Evolutionary conservation across 1,284 basidiomycete species (phyloP).

Genomic region (Tremellales sp.): DNA sequence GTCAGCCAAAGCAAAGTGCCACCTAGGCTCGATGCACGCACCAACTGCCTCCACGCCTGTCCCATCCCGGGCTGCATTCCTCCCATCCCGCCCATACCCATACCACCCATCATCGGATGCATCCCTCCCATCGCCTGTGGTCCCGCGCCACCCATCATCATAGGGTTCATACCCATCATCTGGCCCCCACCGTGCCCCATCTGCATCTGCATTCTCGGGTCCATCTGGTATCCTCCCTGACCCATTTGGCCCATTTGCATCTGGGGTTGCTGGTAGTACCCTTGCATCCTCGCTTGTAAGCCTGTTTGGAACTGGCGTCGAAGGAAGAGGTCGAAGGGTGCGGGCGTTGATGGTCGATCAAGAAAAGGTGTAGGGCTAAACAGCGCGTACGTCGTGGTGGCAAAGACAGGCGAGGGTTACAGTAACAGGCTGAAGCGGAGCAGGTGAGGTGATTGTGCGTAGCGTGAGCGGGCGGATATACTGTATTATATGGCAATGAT

Average conservation of each 20-base stretch:
- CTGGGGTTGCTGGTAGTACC: not conserved
- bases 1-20: not conserved
- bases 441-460: too few relatives aligned
- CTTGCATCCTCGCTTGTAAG: slow-evolving; percentile 8
- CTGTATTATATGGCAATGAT: too few relatives aligned
- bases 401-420: too few relatives aligned
- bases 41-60: slow-evolving; percentile 27
- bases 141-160: slow-evolving; percentile 8
- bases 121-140: slow-evolving; percentile 13
- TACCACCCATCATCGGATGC: slow-evolving; percentile 9
- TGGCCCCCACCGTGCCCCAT: slow-evolving; percentile 7
- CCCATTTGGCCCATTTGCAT: not conserved
- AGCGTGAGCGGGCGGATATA: too few relatives aligned
- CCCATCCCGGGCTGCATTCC: slow-evolving; percentile 6
- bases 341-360: too few relatives aligned
- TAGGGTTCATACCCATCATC: slow-evolving; percentile 9
- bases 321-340: not conserved
- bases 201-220: slow-evolving; percentile 9
- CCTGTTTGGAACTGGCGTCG: too few relatives aligned
- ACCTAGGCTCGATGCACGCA: slow-evolving; percentile 5
- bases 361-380: too few relatives aligned
- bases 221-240: slow-evolving; percentile 4
- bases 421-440: too few relatives aligned
- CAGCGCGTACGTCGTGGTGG: too few relatives aligned
- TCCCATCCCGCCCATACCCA: slow-evolving; percentile 28